Base-by-base conservation (phyloP, 352 stramenopile species). In the Phytophthora tubulina region DNA sequence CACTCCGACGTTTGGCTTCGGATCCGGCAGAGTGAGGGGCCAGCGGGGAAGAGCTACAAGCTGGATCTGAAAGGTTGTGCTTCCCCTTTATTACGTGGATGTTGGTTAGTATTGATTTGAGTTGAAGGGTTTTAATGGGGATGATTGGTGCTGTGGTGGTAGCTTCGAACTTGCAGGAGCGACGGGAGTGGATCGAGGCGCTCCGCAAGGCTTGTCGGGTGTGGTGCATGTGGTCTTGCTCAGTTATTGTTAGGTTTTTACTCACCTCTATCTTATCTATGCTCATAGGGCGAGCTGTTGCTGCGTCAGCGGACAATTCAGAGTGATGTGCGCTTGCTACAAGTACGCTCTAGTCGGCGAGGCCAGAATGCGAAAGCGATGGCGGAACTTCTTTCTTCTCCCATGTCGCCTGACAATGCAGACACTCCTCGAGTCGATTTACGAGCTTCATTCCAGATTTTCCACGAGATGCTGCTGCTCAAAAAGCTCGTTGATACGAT, bases 381-480 rank as follows among this genome's bases (percentile, higher is more conserved):
- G 65, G 59, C 53, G 33, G 70, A 78, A 41, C 39, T 78, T 6
- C 56, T 78, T 10, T 73, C 58, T 39, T 71, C 63, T 14, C 66
- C 69, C 15, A 61, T 77, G 59, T 59, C 51, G 7, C 38, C 36
- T 35, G 52, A 64, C 4, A 52, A 58, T 51, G 36, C 38, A 52
- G 44, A 57, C 30, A 73, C 62, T 11, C 79, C 75, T 7, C 65
- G 60, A 5, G 54, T 69, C 4, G 85, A 93, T 58, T 53, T 93
- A 27, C 82, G 85, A 3, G 73, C 85, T 15, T 89, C 85, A 8
- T 93, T 93, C 59, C 84, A 91, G 45, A 74, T 88, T 55, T 80
- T 93, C 36, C 85, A 93, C 52, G 85, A 93, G 57, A 84, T 91
- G 48, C 62, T 89, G 9, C 52, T 93, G 11, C 66, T 93, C 13